These are phyloP conservation scores for Rhynchosporium graminicola DNA, from an alignment of 2,329 filamentous ascomycete species.

Conservation along the genomic window DNA sequence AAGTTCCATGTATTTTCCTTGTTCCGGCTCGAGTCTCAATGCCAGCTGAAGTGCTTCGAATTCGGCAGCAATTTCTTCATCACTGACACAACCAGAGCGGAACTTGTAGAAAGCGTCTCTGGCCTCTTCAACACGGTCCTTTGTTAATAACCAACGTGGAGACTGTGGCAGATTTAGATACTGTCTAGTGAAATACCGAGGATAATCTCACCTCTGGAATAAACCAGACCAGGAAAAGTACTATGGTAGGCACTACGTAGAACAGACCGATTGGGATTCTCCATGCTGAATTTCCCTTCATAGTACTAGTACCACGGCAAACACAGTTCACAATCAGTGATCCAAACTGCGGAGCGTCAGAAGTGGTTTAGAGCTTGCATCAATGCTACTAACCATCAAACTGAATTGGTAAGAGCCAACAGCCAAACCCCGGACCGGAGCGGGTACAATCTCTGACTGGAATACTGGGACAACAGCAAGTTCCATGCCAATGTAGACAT, in stretches of 20 bases:
- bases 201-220: not conserved
- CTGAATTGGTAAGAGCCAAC: conserved; percentile 8
- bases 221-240: conserved; percentile 1
- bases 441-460: not conserved
- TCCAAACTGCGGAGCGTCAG: not conserved
- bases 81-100: not conserved
- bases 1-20: conserved; percentile 6
- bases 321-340: conserved; percentile 7
- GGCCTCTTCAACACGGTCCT: conserved; percentile 3
- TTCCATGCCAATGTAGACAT: conserved; percentile 8
- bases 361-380: not conserved
- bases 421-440: conserved; percentile 1
- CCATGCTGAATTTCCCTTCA: conserved; percentile 7
- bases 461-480: conserved; percentile 9
- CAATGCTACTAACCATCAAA: conserved; percentile 1
- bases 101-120: conserved; percentile 8
- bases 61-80: conserved; percentile 10
- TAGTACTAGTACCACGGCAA: conserved; percentile 4
- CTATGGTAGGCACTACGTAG: not conserved
- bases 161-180: not conserved
- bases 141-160: conserved; percentile 8
- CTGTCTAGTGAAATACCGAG: too few relatives aligned
- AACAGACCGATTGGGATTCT: conserved; percentile 7
- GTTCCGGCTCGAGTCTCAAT: conserved; percentile 5
- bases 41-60: conserved; percentile 5